These are phyloP conservation scores for Aspergillus vadensis DNA, from an alignment of 2,329 filamentous ascomycete genomes.

Conservation along the genomic window DNA sequence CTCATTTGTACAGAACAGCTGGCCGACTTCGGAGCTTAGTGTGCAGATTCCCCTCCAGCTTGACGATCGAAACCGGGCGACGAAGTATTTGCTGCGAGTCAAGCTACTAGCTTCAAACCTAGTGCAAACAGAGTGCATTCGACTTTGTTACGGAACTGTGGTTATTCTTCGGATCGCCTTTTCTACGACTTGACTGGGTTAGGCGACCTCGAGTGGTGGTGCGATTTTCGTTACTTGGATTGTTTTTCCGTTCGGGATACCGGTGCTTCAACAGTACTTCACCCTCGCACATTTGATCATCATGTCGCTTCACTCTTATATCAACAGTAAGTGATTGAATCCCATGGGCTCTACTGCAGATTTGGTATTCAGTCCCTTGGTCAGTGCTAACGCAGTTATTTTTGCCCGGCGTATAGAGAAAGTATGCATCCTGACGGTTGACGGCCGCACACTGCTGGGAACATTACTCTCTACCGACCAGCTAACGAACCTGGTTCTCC, in stretches of 20 bases:
- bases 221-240: background rate
- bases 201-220: background rate
- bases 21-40: too few relatives aligned
- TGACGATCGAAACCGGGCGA: background rate
- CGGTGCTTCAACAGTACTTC: background rate
- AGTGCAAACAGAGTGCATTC: background rate
- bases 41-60: background rate
- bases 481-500: slow-evolving; percentile 87
- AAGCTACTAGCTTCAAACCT: background rate
- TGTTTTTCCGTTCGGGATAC: background rate
- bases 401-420: slow-evolving; percentile 63
- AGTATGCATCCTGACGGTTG: slow-evolving; percentile 86
- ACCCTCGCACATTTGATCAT: slow-evolving; percentile 13
- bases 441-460: slow-evolving; percentile 83
- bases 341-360: background rate
- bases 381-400: too few relatives aligned
- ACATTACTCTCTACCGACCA: slow-evolving; percentile 85
- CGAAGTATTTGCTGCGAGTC: slow-evolving; percentile 2
- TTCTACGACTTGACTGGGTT: too few relatives aligned
- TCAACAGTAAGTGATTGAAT: slow-evolving; percentile 51
- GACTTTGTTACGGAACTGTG: background rate
- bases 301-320: slow-evolving; percentile 58
- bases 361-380: background rate
- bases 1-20: background rate
- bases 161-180: background rate